Evolutionary conservation across 2,329 filamentous ascomycete genomes (phyloP).

Genomic region (Aspergillus pseudoglaucus): DNA sequence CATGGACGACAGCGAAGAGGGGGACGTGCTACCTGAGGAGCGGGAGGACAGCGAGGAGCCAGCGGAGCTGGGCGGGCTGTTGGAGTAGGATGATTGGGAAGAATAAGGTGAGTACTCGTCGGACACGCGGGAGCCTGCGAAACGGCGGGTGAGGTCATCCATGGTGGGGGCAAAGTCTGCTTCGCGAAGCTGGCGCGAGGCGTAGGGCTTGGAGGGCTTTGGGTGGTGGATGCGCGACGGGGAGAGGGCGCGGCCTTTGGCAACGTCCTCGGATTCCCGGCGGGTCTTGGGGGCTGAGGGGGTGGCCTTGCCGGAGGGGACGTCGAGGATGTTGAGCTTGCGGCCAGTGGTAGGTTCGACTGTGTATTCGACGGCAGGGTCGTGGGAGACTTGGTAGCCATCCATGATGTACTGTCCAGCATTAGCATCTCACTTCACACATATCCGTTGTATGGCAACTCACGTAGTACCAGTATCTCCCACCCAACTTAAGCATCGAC

Average conservation of each 20-base stretch:
- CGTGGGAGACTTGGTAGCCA: slow-evolving; percentile 95
- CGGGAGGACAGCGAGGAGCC: slow-evolving; percentile 49
- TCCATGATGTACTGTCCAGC: slow-evolving; percentile 78
- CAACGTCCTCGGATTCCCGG: slow-evolving; percentile 57
- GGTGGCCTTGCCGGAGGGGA: slow-evolving; percentile 55
- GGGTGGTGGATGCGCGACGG: slow-evolving; percentile 85
- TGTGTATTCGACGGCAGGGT: slow-evolving; percentile 81
- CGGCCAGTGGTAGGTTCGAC: slow-evolving; percentile 95
- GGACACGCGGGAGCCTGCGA: slow-evolving; percentile 63
- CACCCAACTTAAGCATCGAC: slow-evolving; percentile 74
- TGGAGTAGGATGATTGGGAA: slow-evolving; percentile 48
- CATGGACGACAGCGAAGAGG: slow-evolving; percentile 58
- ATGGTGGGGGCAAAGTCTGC: slow-evolving; percentile 71
- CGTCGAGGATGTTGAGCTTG: slow-evolving; percentile 94
- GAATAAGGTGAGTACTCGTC: slow-evolving; percentile 55
- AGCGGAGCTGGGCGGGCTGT: slow-evolving; percentile 64
- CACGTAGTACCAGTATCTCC: slow-evolving; percentile 98
- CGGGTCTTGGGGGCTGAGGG: slow-evolving; percentile 30
- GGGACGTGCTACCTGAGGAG: slow-evolving; percentile 51
- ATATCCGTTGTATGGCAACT: slow-evolving; percentile 14
- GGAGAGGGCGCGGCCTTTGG: slow-evolving; percentile 83
- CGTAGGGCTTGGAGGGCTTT: slow-evolving; percentile 80
- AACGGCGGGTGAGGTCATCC: slow-evolving; percentile 72
- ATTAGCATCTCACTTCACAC: slow-evolving; percentile 7
- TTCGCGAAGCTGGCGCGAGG: slow-evolving; percentile 79